Conservation (phyloP, 1,284 basidiomycete species). For the Gomphus bonarii region DNA sequence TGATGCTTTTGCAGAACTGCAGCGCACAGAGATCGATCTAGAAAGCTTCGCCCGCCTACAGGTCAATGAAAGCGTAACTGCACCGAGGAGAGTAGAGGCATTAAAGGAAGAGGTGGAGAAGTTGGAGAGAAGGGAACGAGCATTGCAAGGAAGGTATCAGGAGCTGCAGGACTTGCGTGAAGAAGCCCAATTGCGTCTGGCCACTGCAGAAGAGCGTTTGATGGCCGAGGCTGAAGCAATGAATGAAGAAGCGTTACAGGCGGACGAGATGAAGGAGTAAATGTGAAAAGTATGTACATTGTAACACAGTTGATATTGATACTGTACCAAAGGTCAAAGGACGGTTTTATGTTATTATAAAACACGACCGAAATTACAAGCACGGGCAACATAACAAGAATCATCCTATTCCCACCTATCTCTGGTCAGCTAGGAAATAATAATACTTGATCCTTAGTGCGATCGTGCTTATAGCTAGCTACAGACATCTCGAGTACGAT, state of each 20-base stretch:
- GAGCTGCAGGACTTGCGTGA: conserved; percentile 69
- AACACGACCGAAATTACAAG: neutral
- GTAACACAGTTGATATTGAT: neutral
- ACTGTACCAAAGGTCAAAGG: neutral
- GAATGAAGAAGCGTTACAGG: conserved; percentile 63
- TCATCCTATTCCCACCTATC: too few relatives aligned
- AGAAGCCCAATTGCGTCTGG: conserved; percentile 52
- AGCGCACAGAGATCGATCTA: conserved; percentile 57
- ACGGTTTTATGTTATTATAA: neutral
- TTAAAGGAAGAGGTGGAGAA: conserved; percentile 79
- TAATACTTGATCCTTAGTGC: too few relatives aligned
- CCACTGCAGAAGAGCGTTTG: conserved; percentile 57
- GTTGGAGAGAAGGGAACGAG: conserved; percentile 65
- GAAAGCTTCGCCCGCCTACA: conserved; percentile 70
- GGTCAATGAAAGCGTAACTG: conserved; percentile 62
- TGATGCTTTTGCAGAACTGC: conserved; percentile 62
- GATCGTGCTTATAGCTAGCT: too few relatives aligned
- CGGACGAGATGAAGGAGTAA: conserved; percentile 35
- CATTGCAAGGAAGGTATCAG: conserved; percentile 74
- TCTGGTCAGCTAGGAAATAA: too few relatives aligned
- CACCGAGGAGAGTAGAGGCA: conserved; percentile 61
- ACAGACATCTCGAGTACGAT: too few relatives aligned
- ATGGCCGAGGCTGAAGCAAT: conserved; percentile 76
- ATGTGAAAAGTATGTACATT: neutral
- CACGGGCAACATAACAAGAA: too few relatives aligned